Evolutionary conservation across 2,329 filamentous ascomycete species (phyloP).

Genomic region (Trichophyton equinum): DNA sequence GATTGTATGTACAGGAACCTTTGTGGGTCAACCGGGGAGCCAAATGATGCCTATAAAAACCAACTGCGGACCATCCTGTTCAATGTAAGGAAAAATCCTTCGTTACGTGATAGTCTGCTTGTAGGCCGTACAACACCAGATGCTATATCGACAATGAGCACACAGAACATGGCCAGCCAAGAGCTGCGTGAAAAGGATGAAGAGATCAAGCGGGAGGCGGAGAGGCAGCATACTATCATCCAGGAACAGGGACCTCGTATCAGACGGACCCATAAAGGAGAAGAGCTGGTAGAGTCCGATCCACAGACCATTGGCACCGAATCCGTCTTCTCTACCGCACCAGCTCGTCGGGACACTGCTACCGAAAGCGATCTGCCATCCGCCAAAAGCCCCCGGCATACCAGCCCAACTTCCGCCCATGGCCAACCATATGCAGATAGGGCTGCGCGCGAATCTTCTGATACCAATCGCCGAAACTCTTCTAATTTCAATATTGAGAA

Average conservation of each 20-base stretch:
- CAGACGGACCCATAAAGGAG: conserved; percentile 85
- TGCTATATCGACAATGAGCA: conserved; percentile 75
- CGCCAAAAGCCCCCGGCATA: conserved; percentile 15
- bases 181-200: conserved; percentile 59
- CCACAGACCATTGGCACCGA: conserved; percentile 36
- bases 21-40: conserved; percentile 39
- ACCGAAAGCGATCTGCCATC: conserved; percentile 12
- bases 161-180: conserved; percentile 82
- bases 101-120: conserved; percentile 65
- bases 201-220: conserved; percentile 44
- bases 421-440: conserved; percentile 14
- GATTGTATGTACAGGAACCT: conserved; percentile 48
- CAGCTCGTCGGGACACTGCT: conserved; percentile 32
- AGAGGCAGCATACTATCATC: conserved; percentile 61
- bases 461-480: conserved; percentile 39
- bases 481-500: conserved; percentile 70
- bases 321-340: conserved; percentile 36
- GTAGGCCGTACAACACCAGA: conserved; percentile 57
- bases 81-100: conserved; percentile 80
- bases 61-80: conserved; percentile 66
- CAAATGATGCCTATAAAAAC: conserved; percentile 43
- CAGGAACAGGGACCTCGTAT: conserved; percentile 65
- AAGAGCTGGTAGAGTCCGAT: conserved; percentile 76
- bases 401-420: not conserved
- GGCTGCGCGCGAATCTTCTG: conserved; percentile 21